Conservation (phyloP, 2,329 filamentous ascomycete genomes). For the Myriosclerotinia duriaeana region DNA sequence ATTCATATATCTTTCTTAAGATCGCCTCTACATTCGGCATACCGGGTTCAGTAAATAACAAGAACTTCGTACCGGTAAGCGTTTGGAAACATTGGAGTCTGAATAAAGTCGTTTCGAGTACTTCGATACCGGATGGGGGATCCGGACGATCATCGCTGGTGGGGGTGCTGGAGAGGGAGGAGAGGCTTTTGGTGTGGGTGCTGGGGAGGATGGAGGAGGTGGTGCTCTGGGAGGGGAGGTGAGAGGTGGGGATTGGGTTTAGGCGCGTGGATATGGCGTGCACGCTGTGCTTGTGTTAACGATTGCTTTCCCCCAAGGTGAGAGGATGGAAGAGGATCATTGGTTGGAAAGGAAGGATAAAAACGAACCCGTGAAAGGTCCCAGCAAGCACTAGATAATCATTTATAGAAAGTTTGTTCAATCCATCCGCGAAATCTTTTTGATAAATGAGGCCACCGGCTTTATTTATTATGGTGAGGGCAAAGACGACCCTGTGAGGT, state of each 20-base stretch:
- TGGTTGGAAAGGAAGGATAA: constrained; percentile 40
- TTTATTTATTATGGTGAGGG: constrained; percentile 98
- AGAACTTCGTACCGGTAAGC: constrained; percentile 89
- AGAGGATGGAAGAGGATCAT: constrained; percentile 26
- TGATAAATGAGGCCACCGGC: constrained; percentile 96
- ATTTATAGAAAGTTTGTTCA: constrained; percentile 88
- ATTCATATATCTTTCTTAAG: constrained; percentile 82
- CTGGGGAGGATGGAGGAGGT: constrained; percentile 23
- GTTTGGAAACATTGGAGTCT: constrained; percentile 95
- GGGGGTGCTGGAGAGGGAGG: constrained; percentile 51
- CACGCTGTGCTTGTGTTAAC: constrained; percentile 48
- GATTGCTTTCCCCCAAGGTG: constrained; percentile 7
- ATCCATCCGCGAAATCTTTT: constrained; percentile 81
- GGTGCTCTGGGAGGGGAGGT: background rate
- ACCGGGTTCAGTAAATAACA: constrained; percentile 82
- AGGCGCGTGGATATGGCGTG: constrained; percentile 55
- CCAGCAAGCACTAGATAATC: constrained; percentile 96
- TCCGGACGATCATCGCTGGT: constrained; percentile 52
- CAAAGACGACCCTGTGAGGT: constrained; percentile 79
- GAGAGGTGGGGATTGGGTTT: constrained; percentile 19
- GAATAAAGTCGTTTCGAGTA: constrained; percentile 91
- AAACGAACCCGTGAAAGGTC: constrained; percentile 85
- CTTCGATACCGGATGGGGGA: constrained; percentile 77
- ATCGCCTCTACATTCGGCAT: constrained; percentile 78
- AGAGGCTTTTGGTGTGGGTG: constrained; percentile 60